Conservation (phyloP, 495 filamentous ascomycete species). For the Xylaria palmicola region DNA sequence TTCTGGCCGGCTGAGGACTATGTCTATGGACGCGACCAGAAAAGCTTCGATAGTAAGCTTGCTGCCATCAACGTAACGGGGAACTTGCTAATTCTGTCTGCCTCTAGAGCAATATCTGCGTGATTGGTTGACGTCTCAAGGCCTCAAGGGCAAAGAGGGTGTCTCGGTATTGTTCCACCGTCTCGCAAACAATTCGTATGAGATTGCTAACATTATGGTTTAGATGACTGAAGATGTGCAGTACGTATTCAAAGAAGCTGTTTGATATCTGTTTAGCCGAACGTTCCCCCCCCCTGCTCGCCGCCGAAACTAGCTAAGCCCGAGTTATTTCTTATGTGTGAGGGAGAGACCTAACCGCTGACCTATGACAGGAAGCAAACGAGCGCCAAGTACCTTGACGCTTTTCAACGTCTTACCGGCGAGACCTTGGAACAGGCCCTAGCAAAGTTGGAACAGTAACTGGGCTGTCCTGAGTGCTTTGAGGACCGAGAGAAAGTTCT, state of each 20-base stretch:
- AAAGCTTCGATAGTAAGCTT: slow-evolving; percentile 53
- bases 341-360: neutral
- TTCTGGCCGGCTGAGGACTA: slow-evolving; percentile 76
- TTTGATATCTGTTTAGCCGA: slow-evolving; percentile 52
- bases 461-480: neutral
- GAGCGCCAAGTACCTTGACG: slow-evolving; percentile 39
- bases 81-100: neutral
- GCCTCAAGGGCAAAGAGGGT: slow-evolving; percentile 63
- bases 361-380: slow-evolving; percentile 2
- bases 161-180: slow-evolving; percentile 55
- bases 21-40: slow-evolving; percentile 68
- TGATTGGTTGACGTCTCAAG: slow-evolving; percentile 77
- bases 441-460: slow-evolving; percentile 16
- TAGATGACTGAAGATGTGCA: slow-evolving; percentile 56
- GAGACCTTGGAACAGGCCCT: slow-evolving; percentile 43
- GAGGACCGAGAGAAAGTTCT: neutral
- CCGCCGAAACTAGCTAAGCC: too few relatives aligned
- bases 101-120: slow-evolving; percentile 75
- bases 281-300: neutral
- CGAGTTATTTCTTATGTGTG: too few relatives aligned
- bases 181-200: neutral
- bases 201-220: slow-evolving; percentile 48
- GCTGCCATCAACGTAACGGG: neutral
- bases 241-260: slow-evolving; percentile 58
- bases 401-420: slow-evolving; percentile 43